Conservation (phyloP, 2,329 filamentous ascomycete genomes). For the Ceratocystis cacaofunesta region DNA sequence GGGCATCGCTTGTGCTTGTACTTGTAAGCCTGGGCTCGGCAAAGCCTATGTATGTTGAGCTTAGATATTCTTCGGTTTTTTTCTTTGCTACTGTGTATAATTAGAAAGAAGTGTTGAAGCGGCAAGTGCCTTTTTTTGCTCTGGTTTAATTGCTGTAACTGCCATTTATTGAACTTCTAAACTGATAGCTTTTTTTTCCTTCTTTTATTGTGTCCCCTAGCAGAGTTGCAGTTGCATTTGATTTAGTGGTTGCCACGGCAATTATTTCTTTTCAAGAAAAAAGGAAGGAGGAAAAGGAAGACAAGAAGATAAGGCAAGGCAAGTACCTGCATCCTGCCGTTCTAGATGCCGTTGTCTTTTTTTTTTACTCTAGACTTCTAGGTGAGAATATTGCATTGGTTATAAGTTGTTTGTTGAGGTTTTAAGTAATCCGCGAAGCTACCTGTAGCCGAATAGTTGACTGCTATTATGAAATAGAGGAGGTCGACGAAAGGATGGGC, state of each 20-base stretch:
- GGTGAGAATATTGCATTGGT: no score
- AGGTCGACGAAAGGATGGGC: no score
- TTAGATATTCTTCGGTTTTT: background rate
- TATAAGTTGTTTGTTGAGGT: no score
- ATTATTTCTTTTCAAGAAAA: background rate
- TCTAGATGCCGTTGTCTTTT: background rate
- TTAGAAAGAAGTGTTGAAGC: no score
- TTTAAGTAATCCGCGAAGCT: no score
- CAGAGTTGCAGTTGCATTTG: background rate
- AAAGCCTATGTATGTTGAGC: background rate
- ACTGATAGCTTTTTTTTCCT: background rate
- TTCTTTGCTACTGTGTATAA: background rate
- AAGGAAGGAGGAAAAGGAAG: background rate
- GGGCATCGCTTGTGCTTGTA: background rate
- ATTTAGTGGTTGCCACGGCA: background rate
- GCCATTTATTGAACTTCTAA: background rate
- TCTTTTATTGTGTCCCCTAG: background rate
- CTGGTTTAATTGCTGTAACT: background rate
- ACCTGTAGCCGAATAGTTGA: no score
- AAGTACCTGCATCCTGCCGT: constrained; percentile 1
- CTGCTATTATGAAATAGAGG: no score
- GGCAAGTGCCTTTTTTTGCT: background rate
- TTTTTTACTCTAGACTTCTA: background rate
- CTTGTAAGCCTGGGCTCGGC: background rate
- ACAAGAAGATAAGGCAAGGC: background rate